Base-by-base conservation (phyloP, 2,329 filamentous ascomycete genomes). In the Coniochaeta sp. region DNA sequence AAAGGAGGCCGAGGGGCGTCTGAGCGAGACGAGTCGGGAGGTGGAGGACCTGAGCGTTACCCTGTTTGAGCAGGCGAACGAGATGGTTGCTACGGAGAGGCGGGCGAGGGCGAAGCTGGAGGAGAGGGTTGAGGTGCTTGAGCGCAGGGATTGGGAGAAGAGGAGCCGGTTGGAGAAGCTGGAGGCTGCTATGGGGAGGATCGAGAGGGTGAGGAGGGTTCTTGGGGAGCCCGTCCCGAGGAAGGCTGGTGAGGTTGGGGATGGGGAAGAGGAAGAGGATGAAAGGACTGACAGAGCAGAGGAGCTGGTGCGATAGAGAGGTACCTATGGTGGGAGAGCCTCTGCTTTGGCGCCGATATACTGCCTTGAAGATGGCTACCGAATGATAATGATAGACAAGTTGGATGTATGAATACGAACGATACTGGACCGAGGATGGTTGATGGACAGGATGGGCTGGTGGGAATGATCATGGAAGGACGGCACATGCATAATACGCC, bases 31-130 rank as follows among this genome's bases (percentile, higher is more conserved):
- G 58, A 87, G 84, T 68, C 80, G 77, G 14, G 90, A 95, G 76
- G 82, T 93, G 22, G 90, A 93, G 74, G 90, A 95, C 74, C 77
- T 95, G 64, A 90, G 84, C 68, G 88, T 84, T 22, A 83, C 82
- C 58, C 76, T 95, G 59, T 95, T 95, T 71, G 86, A 90, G 75
- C 87, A 93, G 76, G 90, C 90, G 58, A 95, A 95, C 71, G 86
- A 92, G 74, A 95, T 95, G 90, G 90, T 95, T 22, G 89, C 90
- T 1, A 79, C 82, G 19, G 90, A 95, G 77, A 78, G 90, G 50
- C 81, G 85, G 60, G 88, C 88, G 36, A 77, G 89, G 61, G 89
- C 88, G 6, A 83, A 81, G 68, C 79, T 95, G 26, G 89, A 92
- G 74, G 85, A 89, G 70, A 77, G 89, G 43, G 81, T 95, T 8